phyloP scores from a whole-genome alignment of 768 basidiomycete genomes.

The Mrakia gelida region DNA sequence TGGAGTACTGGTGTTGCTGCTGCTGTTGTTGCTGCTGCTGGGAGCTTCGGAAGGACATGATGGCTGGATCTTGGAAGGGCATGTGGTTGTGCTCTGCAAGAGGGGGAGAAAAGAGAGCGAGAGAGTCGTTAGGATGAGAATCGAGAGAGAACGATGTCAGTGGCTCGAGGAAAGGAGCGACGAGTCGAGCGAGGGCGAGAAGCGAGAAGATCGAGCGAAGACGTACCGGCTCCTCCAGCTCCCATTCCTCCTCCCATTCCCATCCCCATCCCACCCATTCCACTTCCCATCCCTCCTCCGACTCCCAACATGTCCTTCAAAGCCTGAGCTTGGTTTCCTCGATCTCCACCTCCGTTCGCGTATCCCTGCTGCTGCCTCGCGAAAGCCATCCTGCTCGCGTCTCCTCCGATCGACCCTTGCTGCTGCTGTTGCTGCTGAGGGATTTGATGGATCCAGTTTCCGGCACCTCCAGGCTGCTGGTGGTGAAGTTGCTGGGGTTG shows the following conservation, averaged over 20 bases:
- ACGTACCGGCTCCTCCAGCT: constrained; percentile 6
- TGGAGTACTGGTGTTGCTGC: constrained; percentile 12
- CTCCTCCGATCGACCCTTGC: constrained; percentile 4
- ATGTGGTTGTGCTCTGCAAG: constrained; percentile 31
- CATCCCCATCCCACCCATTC: constrained; percentile 11
- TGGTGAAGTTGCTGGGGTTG: constrained; percentile 19
- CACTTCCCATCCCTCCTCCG: constrained; percentile 21
- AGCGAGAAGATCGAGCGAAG: neutral
- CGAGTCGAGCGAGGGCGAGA: neutral
- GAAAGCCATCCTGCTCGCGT: constrained; percentile 29
- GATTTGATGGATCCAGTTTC: constrained; percentile 32
- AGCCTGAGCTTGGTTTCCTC: constrained; percentile 29
- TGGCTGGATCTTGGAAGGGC: constrained; percentile 38
- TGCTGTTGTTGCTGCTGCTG: constrained; percentile 30
- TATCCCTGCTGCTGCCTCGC: constrained; percentile 23
- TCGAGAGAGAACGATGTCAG: neutral
- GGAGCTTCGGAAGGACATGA: constrained; percentile 36
- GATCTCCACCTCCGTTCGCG: constrained; percentile 17
- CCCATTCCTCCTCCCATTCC: neutral
- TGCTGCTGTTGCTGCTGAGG: constrained; percentile 26
- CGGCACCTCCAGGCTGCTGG: constrained; percentile 26
- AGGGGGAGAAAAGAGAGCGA: neutral
- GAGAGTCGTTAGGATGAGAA: neutral
- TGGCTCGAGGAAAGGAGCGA: no score
- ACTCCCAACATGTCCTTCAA: constrained; percentile 34